These are phyloP conservation scores for Mortierella polycephala DNA, from an alignment of 371 early-diverging fungal species.

Conservation along the genomic window DNA sequence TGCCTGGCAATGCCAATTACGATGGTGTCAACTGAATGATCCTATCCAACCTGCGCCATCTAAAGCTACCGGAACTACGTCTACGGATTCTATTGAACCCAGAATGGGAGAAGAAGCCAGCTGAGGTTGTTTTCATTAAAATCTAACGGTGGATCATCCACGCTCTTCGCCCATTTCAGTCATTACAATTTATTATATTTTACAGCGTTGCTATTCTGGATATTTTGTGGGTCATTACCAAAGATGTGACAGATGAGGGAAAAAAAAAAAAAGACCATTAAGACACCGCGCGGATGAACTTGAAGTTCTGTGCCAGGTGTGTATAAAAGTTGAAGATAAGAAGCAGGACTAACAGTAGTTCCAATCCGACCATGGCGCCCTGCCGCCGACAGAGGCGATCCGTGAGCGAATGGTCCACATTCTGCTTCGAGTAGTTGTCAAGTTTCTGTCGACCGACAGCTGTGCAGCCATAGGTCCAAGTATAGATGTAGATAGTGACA, in stretches of 20 bases:
- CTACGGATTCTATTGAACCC: neutral
- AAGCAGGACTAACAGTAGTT: slow-evolving; percentile 39
- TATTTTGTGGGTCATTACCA: no score
- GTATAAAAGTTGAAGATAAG: slow-evolving; percentile 54
- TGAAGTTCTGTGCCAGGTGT: slow-evolving; percentile 48
- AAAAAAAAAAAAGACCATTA: neutral
- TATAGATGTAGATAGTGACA: slow-evolving; percentile 50
- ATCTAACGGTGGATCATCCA: neutral
- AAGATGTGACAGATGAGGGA: no score
- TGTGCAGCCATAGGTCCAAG: slow-evolving; percentile 52
- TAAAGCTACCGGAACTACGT: neutral
- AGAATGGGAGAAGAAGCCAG: neutral
- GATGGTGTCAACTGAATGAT: slow-evolving; percentile 49
- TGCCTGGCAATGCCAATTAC: slow-evolving; percentile 49
- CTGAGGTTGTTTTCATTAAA: neutral
- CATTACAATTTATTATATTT: no score
- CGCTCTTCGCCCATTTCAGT: no score
- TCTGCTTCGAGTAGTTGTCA: neutral
- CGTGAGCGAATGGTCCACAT: slow-evolving; percentile 17
- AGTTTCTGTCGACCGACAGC: slow-evolving; percentile 5
- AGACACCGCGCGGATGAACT: slow-evolving; percentile 46
- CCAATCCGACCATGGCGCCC: slow-evolving; percentile 51
- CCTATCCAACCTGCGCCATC: slow-evolving; percentile 7
- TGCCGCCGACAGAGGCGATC: slow-evolving; percentile 44
- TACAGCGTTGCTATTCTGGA: no score